These are phyloP conservation scores for Phytophthora idaei DNA, from an alignment of 352 stramenopile genomes.

Conservation along the genomic window DNA sequence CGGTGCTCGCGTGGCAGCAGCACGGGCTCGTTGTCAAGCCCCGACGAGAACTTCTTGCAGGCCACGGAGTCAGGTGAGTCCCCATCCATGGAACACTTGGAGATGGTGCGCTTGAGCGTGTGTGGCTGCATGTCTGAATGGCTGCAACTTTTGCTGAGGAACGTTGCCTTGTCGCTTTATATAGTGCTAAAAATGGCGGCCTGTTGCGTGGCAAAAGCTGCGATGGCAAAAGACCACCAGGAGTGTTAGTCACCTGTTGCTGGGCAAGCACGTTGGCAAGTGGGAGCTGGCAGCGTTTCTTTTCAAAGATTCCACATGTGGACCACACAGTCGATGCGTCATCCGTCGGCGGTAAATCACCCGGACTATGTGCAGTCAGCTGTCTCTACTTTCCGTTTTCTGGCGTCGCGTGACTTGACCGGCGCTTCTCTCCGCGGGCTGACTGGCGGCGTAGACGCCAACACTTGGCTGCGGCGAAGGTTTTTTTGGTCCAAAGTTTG, in stretches of 20 bases:
- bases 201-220: constrained; percentile 1
- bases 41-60: constrained; percentile 55
- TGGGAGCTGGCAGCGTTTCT: constrained; percentile 30
- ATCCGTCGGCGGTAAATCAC: constrained; percentile 8
- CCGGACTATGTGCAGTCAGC: constrained; percentile 12
- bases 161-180: constrained; percentile 6
- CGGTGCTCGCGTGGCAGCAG: constrained; percentile 43
- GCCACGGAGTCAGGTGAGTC: constrained; percentile 29
- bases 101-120: constrained; percentile 79
- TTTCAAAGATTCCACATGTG: constrained; percentile 28
- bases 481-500: no score
- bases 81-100: constrained; percentile 69
- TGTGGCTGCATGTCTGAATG: constrained; percentile 28
- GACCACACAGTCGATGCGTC: constrained; percentile 21
- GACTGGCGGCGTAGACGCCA: background rate
- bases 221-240: constrained; percentile 1
- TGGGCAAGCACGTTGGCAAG: constrained; percentile 20
- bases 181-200: background rate
- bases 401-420: constrained; percentile 8
- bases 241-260: constrained; percentile 12
- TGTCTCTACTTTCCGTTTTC: constrained; percentile 21
- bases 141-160: background rate
- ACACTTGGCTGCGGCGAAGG: background rate
- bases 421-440: constrained; percentile 14
- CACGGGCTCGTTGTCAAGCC: constrained; percentile 43